Evolutionary conservation across 2,329 filamentous ascomycete genomes (phyloP).

Genomic region (Fusarium illudens): DNA sequence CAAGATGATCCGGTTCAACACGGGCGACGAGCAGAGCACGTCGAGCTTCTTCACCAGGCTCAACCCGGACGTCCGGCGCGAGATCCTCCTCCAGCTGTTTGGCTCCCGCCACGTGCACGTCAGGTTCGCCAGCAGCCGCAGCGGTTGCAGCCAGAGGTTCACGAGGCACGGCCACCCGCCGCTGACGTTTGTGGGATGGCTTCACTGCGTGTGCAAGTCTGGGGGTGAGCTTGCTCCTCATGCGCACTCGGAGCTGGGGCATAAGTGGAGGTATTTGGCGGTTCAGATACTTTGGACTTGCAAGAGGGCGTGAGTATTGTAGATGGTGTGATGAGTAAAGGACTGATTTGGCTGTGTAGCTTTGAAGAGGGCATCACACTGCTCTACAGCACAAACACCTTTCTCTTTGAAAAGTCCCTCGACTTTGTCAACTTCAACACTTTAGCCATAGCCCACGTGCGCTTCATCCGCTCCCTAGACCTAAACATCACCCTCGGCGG

Average conservation of each 20-base stretch:
- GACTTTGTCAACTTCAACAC: neutral
- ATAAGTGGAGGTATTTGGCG: conserved; percentile 2
- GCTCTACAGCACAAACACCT: conserved; percentile 3
- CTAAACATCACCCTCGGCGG: neutral
- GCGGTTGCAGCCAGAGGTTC: neutral
- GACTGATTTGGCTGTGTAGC: neutral
- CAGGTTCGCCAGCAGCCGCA: neutral
- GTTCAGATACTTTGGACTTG: neutral
- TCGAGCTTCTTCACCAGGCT: conserved; percentile 5
- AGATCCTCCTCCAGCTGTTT: conserved; percentile 7
- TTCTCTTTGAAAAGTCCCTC: neutral
- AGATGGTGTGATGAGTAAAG: too few species aligned
- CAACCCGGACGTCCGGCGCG: neutral
- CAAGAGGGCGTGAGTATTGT: conserved; percentile 6
- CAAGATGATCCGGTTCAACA: neutral
- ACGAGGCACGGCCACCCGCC: neutral
- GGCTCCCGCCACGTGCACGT: neutral
- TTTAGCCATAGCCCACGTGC: neutral
- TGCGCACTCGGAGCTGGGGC: neutral
- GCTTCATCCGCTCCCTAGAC: neutral
- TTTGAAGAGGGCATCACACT: neutral
- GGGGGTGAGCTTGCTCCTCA: neutral
- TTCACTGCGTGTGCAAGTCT: conserved; percentile 9
- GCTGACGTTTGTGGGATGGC: neutral
- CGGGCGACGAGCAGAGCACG: neutral